Evolutionary conservation across 1,284 basidiomycete genomes (phyloP), one percentile per base, ranked within the genome.

Genomic region (Malassezia nana): DNA sequence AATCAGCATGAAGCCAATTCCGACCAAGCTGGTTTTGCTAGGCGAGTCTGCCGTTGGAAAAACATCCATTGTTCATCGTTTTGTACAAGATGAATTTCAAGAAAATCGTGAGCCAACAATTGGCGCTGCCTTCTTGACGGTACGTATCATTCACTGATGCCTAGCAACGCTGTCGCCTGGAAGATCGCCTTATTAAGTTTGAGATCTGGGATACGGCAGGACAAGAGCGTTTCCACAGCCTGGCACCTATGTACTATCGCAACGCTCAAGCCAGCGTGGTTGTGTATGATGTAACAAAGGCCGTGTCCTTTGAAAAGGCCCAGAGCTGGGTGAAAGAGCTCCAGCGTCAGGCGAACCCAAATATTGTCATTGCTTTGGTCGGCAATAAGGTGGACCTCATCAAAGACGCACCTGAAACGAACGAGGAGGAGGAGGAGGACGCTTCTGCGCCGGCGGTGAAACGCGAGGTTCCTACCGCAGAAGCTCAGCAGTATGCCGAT

Each of bases 321-420:
- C 98, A 99, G 79, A 90, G 89, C 30, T 99, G 92, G 92, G 91
- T 99, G 61, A 98, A 96, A 79, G 92, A 99, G 78, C 81, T 99
- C 24, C 94, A 99, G 77, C 83, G 94, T 60, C 92, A 99, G 75
- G 92, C 94, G 32, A 96, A 94, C 76, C 91, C 92, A 31, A 96
- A 95, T 76, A 96, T 98, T 74, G 90, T 98, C 71, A 98, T 98
- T 69, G 74, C 74, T 6, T 60, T 74, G 13, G 69, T 74, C 10
- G 74, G 73, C 16, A 74, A 74, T 68, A 71, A 78, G 76, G 71
- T 94, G 65, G 91, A 96, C 77, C 81, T 96, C 58, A 89, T 94
- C 30, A 64, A 67, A 30, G 59, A 64, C 16, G 60, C 65, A 4
- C 83, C 85, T 56, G 81, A 83, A 4, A 60, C 69, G 9, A 53